Base-by-base conservation (phyloP, 768 basidiomycete species). In the Naematelia aurantialba region DNA sequence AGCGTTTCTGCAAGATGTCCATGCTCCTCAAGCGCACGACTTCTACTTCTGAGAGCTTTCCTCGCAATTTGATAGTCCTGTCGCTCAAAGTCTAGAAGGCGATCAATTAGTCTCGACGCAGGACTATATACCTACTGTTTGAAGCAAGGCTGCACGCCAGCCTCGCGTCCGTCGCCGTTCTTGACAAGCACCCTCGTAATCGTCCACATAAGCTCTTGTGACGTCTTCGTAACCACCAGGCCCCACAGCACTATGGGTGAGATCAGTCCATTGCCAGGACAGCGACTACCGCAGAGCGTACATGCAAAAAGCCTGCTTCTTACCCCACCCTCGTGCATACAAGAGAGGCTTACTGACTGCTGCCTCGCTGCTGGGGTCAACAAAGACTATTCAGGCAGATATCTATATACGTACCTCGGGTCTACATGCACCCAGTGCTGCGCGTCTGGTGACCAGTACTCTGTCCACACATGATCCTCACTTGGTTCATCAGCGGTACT, bases 401-500 rank as follows among this genome's bases (percentile, higher is more conserved):
- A n/a, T 34, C 45, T 24, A 5, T 1, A 21, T 19, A 62, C 65
- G 47, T 39, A 70, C 72, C 77, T 79, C 2, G 79, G 67, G 66
- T 81, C 80, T 5, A 80, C 66, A 62, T 81, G 80, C 17, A 80
- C 72, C 79, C 79, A 81, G 25, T 78, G 72, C 45, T 68, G 53
- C n/a, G 70, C 56, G 4, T 62, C 54, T 1, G 60, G 59, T 2
- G 67, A 75, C 67, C 71, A 77, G 47, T 73, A 77, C 58, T 79
- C 78, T 46, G 69, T 69, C 79, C 79, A 81, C 8, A 81, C 79
- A 56, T 81, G 80, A 63, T 81, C 80, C 64, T 80, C 79, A 22
- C 75, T 70, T 51, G 10, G 5, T 48, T 14, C 26, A 47, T 60
- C 57, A 58, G 42, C 27, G 42, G 48, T 42, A n/a, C 0, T 44